phyloP scores from a whole-genome alignment of 2,329 filamentous ascomycete genomes.

The Botrytis galanthina region DNA sequence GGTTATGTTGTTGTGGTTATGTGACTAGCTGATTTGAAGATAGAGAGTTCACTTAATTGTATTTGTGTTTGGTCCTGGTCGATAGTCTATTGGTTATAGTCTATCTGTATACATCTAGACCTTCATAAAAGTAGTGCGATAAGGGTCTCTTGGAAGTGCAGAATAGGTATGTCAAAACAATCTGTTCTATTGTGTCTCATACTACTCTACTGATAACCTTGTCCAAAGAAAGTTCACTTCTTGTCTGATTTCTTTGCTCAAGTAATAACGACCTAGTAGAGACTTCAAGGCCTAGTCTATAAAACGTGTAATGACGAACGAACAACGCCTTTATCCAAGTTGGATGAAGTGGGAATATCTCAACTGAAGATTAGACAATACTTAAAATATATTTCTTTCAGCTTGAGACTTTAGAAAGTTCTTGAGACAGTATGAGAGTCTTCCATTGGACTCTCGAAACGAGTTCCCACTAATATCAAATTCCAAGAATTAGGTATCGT shows the following conservation, averaged over 20 bases:
- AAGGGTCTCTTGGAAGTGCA: too few relatives aligned
- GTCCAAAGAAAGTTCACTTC: too few relatives aligned
- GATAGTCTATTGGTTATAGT: too few relatives aligned
- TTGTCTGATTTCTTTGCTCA: too few relatives aligned
- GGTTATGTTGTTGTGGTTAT: too few relatives aligned
- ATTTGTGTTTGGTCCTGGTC: too few relatives aligned
- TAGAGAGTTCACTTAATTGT: too few relatives aligned
- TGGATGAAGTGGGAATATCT: background rate
- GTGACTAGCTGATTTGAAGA: too few relatives aligned
- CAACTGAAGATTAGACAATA: background rate
- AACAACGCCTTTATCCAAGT: background rate
- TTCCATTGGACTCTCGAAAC: background rate
- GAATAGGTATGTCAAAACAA: background rate
- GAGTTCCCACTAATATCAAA: background rate
- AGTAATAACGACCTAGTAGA: too few relatives aligned
- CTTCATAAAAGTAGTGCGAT: too few relatives aligned
- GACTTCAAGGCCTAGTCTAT: background rate
- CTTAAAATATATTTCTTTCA: background rate
- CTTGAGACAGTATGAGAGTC: background rate
- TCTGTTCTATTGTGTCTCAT: background rate
- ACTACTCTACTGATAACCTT: background rate
- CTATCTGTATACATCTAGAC: too few relatives aligned
- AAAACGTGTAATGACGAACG: too few relatives aligned
- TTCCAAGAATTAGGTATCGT: background rate
- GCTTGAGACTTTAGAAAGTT: background rate